Conservation (phyloP, 2,329 filamentous ascomycete species). For the Thermothelomyces thermophilus region DNA sequence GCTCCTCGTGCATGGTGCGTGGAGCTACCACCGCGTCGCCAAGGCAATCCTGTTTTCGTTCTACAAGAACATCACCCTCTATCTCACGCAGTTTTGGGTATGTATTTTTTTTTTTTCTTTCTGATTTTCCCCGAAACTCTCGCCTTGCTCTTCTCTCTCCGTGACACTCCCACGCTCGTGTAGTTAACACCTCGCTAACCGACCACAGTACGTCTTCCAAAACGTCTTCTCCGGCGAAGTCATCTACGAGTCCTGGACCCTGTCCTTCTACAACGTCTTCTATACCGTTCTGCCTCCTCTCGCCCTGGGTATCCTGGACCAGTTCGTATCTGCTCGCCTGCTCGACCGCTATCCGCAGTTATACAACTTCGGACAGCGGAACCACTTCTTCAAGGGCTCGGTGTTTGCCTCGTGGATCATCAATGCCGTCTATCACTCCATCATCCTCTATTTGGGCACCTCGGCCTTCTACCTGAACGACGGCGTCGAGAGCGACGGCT, state of each 20-base stretch:
- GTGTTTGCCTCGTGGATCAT: constrained; percentile 89
- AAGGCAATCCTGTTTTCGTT: constrained; percentile 98
- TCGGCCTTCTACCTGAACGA: constrained; percentile 78
- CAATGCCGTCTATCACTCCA: constrained; percentile 92
- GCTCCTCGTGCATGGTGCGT: constrained; percentile 88
- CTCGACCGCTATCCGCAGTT: constrained; percentile 94
- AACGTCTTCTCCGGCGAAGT: constrained; percentile 97
- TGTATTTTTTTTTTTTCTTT: too few relatives aligned
- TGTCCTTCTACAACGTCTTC: constrained; percentile 99
- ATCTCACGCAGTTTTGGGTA: constrained; percentile 99
- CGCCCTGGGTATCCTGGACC: constrained; percentile 92
- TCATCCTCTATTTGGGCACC: constrained; percentile 82
- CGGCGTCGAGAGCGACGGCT: constrained; percentile 69
- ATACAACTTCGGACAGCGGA: constrained; percentile 87
- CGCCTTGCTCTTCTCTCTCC: neutral
- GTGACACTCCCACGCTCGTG: too few relatives aligned
- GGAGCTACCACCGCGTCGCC: constrained; percentile 95
- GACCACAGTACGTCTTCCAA: constrained; percentile 79
- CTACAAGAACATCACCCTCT: constrained; percentile 98
- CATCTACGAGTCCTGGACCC: constrained; percentile 97
- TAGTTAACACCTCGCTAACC: constrained; percentile 22
- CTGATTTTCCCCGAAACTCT: too few relatives aligned
- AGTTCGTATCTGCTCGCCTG: constrained; percentile 90
- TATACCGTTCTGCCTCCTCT: constrained; percentile 93
- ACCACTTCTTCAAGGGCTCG: constrained; percentile 86